phyloP scores from a whole-genome alignment of 129 eudicot genomes.

The Chrysanthemum makinoi region DNA sequence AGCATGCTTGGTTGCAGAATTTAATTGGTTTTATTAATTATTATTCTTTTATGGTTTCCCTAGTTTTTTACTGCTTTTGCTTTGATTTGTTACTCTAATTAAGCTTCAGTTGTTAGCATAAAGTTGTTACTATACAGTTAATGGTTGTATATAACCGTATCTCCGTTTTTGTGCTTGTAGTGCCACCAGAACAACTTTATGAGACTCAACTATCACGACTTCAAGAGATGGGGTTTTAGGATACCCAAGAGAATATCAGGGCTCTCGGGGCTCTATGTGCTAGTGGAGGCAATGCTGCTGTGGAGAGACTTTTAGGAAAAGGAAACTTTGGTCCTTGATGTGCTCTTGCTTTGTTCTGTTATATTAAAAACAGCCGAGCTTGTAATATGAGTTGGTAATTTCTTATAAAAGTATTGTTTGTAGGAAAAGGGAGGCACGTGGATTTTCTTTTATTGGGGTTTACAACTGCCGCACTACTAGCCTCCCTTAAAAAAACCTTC shows the following conservation, averaged over 20 bases:
- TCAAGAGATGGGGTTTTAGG: constrained; percentile 45
- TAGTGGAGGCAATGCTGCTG: constrained; percentile 34
- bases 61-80: neutral
- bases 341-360: too few species aligned
- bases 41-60: neutral
- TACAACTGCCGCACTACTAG: constrained; percentile 15
- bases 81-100: neutral
- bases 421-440: constrained; percentile 26
- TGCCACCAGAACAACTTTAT: constrained; percentile 86
- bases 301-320: constrained; percentile 30
- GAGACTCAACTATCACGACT: too few species aligned
- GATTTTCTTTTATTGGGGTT: constrained; percentile 22
- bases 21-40: neutral
- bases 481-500: constrained; percentile 27
- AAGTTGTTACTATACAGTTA: too few species aligned
- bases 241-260: constrained; percentile 3
- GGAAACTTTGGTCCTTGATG: too few species aligned
- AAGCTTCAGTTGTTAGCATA: too few species aligned
- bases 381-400: constrained; percentile 10
- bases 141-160: too few species aligned
- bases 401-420: constrained; percentile 23
- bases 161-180: constrained; percentile 28
- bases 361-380: too few species aligned
- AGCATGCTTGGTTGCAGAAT: neutral
- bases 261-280: too few species aligned